Evolutionary conservation across 1,139 yeast genomes (phyloP).

Genomic region (Blastobotrys capitulatus): DNA sequence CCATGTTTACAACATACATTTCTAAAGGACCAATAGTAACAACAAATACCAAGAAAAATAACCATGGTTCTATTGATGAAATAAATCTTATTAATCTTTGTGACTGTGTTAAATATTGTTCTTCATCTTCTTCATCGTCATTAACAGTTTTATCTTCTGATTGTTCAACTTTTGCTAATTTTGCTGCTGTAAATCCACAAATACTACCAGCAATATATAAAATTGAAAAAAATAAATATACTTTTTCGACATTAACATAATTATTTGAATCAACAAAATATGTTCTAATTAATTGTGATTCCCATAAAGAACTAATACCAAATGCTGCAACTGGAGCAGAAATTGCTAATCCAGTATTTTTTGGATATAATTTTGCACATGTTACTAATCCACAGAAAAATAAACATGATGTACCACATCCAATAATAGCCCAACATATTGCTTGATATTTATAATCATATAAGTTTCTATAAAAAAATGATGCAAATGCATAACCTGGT

Average conservation of each 20-base stretch:
- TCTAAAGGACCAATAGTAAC: constrained; percentile 82
- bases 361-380: constrained; percentile 78
- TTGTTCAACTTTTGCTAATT: constrained; percentile 19
- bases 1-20: constrained; percentile 80
- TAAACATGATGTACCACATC: constrained; percentile 74
- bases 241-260: constrained; percentile 37
- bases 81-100: constrained; percentile 48
- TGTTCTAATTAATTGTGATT: constrained; percentile 32
- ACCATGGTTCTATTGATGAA: constrained; percentile 59
- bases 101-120: constrained; percentile 45
- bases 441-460: constrained; percentile 17
- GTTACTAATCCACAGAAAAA: constrained; percentile 75
- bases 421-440: constrained; percentile 50
- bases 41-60: constrained; percentile 57
- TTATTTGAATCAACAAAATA: constrained; percentile 35
- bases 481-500: constrained; percentile 65
- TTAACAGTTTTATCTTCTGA: constrained; percentile 13
- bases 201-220: constrained; percentile 33
- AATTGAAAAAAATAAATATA: constrained; percentile 54
- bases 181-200: constrained; percentile 26
- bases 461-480: constrained; percentile 21
- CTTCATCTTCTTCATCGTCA: constrained; percentile 15
- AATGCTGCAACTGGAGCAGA: constrained; percentile 84
- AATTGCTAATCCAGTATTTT: constrained; percentile 70
- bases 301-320: constrained; percentile 70